Evolutionary conservation across 1,284 basidiomycete species (phyloP), one percentile per base, ranked within the genome.

Genomic region (Polyporus tsugae): DNA sequence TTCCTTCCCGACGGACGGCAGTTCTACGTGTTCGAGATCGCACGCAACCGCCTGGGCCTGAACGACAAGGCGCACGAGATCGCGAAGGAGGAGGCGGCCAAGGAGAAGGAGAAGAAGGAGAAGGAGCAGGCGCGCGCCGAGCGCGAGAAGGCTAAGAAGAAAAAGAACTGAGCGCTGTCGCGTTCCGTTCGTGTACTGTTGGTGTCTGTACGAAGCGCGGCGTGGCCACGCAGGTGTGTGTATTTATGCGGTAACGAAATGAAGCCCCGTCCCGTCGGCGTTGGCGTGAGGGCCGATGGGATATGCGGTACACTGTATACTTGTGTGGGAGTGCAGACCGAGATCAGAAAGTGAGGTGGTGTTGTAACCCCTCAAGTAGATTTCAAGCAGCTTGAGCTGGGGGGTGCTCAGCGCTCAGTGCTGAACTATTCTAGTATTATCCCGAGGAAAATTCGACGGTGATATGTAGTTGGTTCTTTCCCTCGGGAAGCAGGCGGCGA

Each of bases 11-110:
- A 29, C 29, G 29, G 42, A 7, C 7, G 13, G 39, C 39, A 72
- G 71, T 72, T 72, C 63, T 72, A 72, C 65, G 63, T 63, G 63
- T 60, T 52, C 63, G 70, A 95, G 92, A 98, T 99, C 77, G 89
- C 95, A 25, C 90, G 97, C 69, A 99, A 99, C 84, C 86, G 92
- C 67, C 86, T 96, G 2, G 97, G 96, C 1, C 86, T 99, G 70
- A 99, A 99, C 82, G 95, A 98, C 80, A 82, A 82, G 67, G 91
- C 95, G n/a, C 94, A 96, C 82, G 88, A 94, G 76, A 78, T 91
- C 65, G 95, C 93, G n/a, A 91, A 91, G 75, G 87, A 78, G 46
- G 91, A 93, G 61, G 88, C 85, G 2, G 86, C 82, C 66, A 90
- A 90, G 80, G 90, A 91, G 73, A 84, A 86, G 78, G 86, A 83